A percentile compares a stretch with the other conserved stretches of the same genome.
phyloP scores from a whole-genome alignment of 345 rosid genomes.

The Lumnitzera racemosa region DNA sequence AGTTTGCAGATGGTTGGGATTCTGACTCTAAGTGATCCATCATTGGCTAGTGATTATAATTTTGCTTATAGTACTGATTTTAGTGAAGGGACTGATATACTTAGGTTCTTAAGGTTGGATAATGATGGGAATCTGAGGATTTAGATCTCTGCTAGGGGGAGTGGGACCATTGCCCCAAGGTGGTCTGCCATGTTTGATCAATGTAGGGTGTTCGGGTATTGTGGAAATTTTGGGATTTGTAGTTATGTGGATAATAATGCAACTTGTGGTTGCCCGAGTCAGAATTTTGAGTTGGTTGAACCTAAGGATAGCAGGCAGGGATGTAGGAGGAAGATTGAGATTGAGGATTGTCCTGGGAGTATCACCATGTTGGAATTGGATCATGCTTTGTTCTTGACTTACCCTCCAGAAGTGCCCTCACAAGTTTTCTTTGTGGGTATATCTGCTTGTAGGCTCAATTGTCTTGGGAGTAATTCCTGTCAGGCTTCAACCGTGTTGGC shows the following conservation, averaged over 20 bases:
- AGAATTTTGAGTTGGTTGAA: slow-evolving; percentile 52
- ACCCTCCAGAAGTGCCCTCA: slow-evolving; percentile 28
- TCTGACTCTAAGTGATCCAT: slow-evolving; percentile 32
- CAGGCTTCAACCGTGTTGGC: slow-evolving; percentile 45
- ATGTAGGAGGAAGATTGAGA: slow-evolving; percentile 51
- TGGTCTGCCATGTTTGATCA: slow-evolving; percentile 64
- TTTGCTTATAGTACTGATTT: slow-evolving; percentile 49
- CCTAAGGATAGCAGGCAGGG: slow-evolving; percentile 40
- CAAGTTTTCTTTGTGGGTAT: slow-evolving; percentile 36
- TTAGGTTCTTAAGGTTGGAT: slow-evolving; percentile 52
- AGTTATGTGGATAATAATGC: slow-evolving; percentile 37
- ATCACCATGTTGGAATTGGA: slow-evolving; percentile 41
- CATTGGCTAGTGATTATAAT: slow-evolving; percentile 11
- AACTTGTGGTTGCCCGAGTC: slow-evolving; percentile 51
- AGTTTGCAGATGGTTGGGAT: slow-evolving; percentile 37
- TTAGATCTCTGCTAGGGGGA: slow-evolving; percentile 28
- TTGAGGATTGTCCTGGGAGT: slow-evolving; percentile 39
- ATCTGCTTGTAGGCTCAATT: slow-evolving; percentile 48
- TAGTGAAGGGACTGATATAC: slow-evolving; percentile 37
- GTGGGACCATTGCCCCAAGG: slow-evolving; percentile 16
- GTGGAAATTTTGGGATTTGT: slow-evolving; percentile 64
- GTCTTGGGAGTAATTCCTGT: slow-evolving; percentile 38
- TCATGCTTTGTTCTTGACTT: slow-evolving; percentile 48
- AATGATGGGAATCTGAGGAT: slow-evolving; percentile 61
- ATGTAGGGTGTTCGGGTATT: slow-evolving; percentile 53